phyloP scores from a whole-genome alignment of 1,284 basidiomycete genomes.

The Anthracocystis panici-leucophaei region DNA sequence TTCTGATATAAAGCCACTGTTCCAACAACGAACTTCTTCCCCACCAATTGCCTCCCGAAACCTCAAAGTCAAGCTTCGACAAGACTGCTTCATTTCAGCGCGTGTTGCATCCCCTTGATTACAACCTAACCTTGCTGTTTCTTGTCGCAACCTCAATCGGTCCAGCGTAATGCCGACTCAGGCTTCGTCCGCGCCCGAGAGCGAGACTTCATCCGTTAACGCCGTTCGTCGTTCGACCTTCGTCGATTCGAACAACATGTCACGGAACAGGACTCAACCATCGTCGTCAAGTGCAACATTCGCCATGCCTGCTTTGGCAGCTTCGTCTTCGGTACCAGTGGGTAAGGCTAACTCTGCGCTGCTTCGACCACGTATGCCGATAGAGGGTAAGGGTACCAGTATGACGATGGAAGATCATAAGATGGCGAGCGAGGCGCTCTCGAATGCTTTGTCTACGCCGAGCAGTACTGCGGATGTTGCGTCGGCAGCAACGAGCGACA shows the following conservation, averaged over 20 bases:
- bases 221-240: constrained; percentile 2
- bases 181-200: neutral
- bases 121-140: neutral
- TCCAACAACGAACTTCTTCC: neutral
- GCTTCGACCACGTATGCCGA: constrained; percentile 26
- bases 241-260: neutral
- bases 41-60: neutral
- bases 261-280: neutral
- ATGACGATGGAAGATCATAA: constrained; percentile 12
- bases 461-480: neutral
- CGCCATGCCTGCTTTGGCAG: constrained; percentile 1
- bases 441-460: neutral
- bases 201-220: constrained; percentile 9
- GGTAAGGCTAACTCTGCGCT: constrained; percentile 16
- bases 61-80: neutral
- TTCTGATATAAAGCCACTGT: neutral
- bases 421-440: neutral
- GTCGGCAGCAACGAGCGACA: constrained; percentile 70
- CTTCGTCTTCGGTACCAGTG: constrained; percentile 10
- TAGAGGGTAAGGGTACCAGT: constrained; percentile 12
- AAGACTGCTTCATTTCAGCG: neutral
- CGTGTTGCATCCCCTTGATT: neutral
- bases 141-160: neutral
- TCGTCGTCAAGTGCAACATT: neutral
- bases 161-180: constrained; percentile 12